Conservation (phyloP, 2,329 filamentous ascomycete genomes). For the Xylaria polymorpha region DNA sequence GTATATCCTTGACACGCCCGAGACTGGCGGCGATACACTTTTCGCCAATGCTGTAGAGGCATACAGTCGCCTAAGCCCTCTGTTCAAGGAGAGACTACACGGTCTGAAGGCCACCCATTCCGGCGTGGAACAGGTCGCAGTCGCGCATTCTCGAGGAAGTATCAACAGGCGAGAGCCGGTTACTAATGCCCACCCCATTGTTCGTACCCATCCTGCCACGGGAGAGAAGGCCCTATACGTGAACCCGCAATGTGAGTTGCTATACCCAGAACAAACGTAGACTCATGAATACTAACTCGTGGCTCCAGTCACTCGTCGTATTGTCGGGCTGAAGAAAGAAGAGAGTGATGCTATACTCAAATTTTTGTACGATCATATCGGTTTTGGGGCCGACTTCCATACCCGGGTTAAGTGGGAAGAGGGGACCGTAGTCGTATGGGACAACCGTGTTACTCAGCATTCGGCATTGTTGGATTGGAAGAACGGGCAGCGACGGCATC, state of each 20-base stretch:
- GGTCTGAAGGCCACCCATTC: constrained; percentile 85
- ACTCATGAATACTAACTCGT: constrained; percentile 19
- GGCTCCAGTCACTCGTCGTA: constrained; percentile 75
- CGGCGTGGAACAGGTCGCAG: constrained; percentile 81
- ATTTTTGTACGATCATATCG: constrained; percentile 81
- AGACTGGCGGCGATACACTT: constrained; percentile 84
- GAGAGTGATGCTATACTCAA: constrained; percentile 82
- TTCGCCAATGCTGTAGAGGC: constrained; percentile 84
- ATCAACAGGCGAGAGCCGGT: constrained; percentile 82
- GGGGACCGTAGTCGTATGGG: constrained; percentile 87
- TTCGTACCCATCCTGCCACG: constrained; percentile 83
- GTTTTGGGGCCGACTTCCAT: constrained; percentile 78
- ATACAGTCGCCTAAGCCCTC: constrained; percentile 81
- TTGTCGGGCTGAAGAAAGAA: constrained; percentile 87
- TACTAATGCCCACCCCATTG: constrained; percentile 77
- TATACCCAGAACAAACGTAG: neutral
- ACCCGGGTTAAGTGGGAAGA: constrained; percentile 80
- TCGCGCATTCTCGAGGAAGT: constrained; percentile 72
- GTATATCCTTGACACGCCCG: constrained; percentile 85
- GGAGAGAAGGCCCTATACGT: constrained; percentile 87
- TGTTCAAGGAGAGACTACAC: constrained; percentile 82
- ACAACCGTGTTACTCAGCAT: constrained; percentile 83
- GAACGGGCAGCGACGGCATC: constrained; percentile 79
- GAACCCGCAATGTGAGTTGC: constrained; percentile 79
- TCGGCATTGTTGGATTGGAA: constrained; percentile 86